phyloP scores from a whole-genome alignment of 202 grass and related monocot genomes.

The Miscanthus sacchariflorus region DNA sequence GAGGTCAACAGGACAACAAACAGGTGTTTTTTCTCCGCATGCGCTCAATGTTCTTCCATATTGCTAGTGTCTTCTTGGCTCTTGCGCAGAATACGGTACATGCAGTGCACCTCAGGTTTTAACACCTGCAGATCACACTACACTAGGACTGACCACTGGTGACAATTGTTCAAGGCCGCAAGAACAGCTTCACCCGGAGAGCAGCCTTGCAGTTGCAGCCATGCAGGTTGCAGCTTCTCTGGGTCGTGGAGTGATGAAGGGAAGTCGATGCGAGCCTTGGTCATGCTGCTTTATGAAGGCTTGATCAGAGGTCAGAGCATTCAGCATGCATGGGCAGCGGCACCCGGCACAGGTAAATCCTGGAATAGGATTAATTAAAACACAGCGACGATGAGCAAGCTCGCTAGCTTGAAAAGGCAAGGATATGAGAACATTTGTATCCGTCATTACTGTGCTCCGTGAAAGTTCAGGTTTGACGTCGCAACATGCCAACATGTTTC shows the following conservation, averaged over 20 bases:
- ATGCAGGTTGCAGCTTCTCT: constrained; percentile 39
- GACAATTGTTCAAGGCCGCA: constrained; percentile 65
- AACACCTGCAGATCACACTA: too few relatives aligned
- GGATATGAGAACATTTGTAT: not conserved
- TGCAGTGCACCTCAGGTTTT: too few relatives aligned
- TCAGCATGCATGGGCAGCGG: not conserved
- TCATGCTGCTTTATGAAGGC: constrained; percentile 64
- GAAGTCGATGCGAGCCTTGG: constrained; percentile 46
- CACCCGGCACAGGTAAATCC: constrained; percentile 47
- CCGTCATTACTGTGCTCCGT: not conserved
- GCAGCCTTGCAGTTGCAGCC: not conserved
- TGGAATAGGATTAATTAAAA: constrained; percentile 46
- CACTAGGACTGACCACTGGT: constrained; percentile 45
- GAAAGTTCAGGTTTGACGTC: constrained; percentile 27
- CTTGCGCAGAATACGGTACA: not conserved
- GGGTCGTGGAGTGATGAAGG: constrained; percentile 66
- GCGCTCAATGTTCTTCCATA: not conserved
- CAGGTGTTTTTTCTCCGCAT: not conserved
- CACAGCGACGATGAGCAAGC: constrained; percentile 11
- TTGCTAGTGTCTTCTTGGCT: too few relatives aligned
- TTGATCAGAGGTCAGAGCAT: constrained; percentile 24
- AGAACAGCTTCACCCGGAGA: constrained; percentile 45
- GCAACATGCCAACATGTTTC: not conserved
- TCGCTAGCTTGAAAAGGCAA: constrained; percentile 3
- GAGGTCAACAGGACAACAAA: constrained; percentile 56